Base-by-base conservation (phyloP, 2,329 filamentous ascomycete genomes). In the Aspergillus calidoustus region DNA sequence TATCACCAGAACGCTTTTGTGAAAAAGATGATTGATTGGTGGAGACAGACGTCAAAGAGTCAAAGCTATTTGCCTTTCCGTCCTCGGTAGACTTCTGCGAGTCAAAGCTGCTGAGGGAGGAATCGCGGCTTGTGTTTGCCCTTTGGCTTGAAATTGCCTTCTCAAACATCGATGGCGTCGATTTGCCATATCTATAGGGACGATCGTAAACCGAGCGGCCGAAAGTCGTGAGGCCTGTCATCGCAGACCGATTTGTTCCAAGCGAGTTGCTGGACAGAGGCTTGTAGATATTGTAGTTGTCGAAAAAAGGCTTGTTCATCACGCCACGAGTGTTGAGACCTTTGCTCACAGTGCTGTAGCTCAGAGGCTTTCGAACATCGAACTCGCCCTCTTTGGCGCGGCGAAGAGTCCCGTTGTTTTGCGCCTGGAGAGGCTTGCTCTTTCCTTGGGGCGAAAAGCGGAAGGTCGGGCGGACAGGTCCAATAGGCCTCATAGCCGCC, bases 1-100 rank as follows among this genome's bases (percentile, higher is more conserved):
- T 60, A 25, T 65, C 64, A 7, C 61, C 52, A 6, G 59, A 61
- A 50, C 64, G 62, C 54, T 68, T 68, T 25, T 61, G 61, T 15
- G 65, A 54, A 25, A 56, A 46, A 34, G 38, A 54, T 3, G 61
- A 60, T 7, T 57, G 49, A 4, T 49, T 23, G 7, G 60, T 56
- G 3, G 59, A 54, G 22, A 61, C 30, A 11, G 65, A 60, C 6
- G 62, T 63, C 7, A 41, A 22, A 4, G 60, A 64, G n/a, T 63
- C 59, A 28, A 65, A 62, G 30, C 57, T 64, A 8, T 28, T 41
- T 3, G 44, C 46, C 57, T 59, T 59, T 25, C 57, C 41, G 23
- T 61, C 52, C 17, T 60, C 60, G 7, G 59, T 53, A 5, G 60
- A 58, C 43, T 55, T 59, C 31, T 61, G 51, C 13, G 56, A 63